These are phyloP conservation scores for Globisporangium lucens DNA, from an alignment of 352 stramenopile species.

Conservation along the genomic window DNA sequence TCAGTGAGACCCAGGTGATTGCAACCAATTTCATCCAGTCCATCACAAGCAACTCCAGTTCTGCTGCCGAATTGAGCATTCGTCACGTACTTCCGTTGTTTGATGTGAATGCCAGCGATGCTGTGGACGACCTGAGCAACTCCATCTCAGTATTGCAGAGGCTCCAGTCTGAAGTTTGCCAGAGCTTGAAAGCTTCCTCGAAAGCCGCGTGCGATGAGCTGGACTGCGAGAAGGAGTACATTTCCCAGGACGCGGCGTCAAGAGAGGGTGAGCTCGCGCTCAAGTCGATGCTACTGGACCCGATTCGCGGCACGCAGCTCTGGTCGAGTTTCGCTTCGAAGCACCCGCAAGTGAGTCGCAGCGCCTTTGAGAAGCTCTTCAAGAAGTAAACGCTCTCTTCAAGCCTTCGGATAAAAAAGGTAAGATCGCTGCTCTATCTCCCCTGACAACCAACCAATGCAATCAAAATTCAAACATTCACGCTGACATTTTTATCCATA, in stretches of 20 bases:
- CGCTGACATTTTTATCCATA: not conserved
- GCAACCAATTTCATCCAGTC: conserved; percentile 12
- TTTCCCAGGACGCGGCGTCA: conserved; percentile 27
- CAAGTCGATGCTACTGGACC: conserved; percentile 31
- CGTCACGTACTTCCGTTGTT: conserved; percentile 8
- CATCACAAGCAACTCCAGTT: not conserved
- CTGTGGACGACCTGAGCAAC: conserved; percentile 19
- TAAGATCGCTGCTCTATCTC: not conserved
- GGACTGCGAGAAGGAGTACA: conserved; percentile 23
- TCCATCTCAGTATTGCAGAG: conserved; percentile 24
- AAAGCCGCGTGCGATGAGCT: conserved; percentile 11
- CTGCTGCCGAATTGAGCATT: not conserved
- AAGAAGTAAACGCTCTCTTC: conserved; percentile 2
- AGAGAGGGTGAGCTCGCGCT: conserved; percentile 39
- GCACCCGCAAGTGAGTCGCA: conserved; percentile 29
- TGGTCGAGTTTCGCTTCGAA: conserved; percentile 30
- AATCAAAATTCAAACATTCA: not conserved
- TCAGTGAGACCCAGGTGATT: conserved; percentile 38
- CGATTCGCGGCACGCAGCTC: conserved; percentile 21
- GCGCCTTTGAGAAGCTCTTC: conserved; percentile 32
- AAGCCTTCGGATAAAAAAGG: not conserved
- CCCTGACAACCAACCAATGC: not conserved
- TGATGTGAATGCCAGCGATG: conserved; percentile 11
- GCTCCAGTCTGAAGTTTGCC: conserved; percentile 22
- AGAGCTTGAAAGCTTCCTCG: not conserved